Conservation (phyloP, 2,329 filamentous ascomycete genomes). For the Aspergillus luchuensis region DNA sequence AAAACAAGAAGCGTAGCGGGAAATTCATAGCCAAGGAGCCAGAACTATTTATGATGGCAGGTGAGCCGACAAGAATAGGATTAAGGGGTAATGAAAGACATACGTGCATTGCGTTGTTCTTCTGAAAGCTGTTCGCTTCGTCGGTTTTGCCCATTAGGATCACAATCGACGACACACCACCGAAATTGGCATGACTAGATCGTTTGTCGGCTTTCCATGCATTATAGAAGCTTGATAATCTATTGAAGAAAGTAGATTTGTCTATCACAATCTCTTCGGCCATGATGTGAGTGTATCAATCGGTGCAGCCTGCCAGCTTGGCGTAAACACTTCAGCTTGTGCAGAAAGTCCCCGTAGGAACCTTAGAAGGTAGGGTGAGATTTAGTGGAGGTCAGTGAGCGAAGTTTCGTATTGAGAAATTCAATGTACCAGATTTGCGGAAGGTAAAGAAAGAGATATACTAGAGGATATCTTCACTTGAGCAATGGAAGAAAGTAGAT, state of each 20-base stretch:
- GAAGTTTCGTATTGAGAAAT: not conserved
- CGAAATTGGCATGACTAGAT: slow-evolving; percentile 79
- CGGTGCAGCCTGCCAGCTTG: slow-evolving; percentile 8
- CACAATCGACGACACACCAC: slow-evolving; percentile 81
- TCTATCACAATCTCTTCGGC: slow-evolving; percentile 91
- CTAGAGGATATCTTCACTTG: not conserved
- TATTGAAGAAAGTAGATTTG: slow-evolving; percentile 89
- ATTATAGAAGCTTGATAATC: slow-evolving; percentile 80
- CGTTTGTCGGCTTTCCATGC: slow-evolving; percentile 98
- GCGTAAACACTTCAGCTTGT: not conserved
- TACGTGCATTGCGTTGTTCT: slow-evolving; percentile 96
- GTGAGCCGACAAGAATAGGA: not conserved
- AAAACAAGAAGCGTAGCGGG: slow-evolving; percentile 93
- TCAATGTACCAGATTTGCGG: not conserved
- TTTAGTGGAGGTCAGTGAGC: not conserved
- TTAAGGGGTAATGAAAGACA: slow-evolving; percentile 37
- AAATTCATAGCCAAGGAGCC: slow-evolving; percentile 98
- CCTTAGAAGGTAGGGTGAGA: too few relatives aligned
- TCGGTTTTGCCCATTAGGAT: slow-evolving; percentile 95
- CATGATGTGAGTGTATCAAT: slow-evolving; percentile 47
- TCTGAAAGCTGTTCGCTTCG: slow-evolving; percentile 82
- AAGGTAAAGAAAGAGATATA: not conserved
- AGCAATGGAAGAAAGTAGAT: not conserved
- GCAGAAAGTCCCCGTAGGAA: not conserved
- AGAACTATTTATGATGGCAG: slow-evolving; percentile 66